Evolutionary conservation across 345 rosid species (phyloP), one percentile per base, ranked within the genome.

Genomic region (Dipteronia sinensis): DNA sequence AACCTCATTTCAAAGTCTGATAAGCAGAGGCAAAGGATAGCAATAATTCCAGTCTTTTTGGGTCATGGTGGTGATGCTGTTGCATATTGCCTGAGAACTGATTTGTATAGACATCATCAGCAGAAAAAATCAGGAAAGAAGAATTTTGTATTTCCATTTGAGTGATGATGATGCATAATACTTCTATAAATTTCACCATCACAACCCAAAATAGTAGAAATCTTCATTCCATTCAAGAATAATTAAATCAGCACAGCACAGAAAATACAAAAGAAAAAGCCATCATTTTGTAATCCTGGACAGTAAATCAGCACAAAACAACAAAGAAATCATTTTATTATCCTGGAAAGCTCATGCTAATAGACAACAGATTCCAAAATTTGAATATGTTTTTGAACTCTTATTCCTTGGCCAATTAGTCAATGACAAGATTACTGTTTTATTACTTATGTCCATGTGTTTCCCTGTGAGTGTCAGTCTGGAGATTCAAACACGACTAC

Each of bases 191-290:
- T 46, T 47, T 47, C 5, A 46, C 25, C 62, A 51, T 51, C 20
- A 51, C 38, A 17, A 51, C 29, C n/a, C 44, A 17, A 2, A 22
- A 2, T 71, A 42, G 46, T 1, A 16, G 25, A 71, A 53, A 51
- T 31, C 2, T 72, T 17, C 10, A 55, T 72, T 10, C 75, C 6
- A 56, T n/a, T 56, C 11, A 55, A 29, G 6, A 29, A 71, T 6
- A 55, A 71, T 12, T 42, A 20, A 58, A 72, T 38, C 62, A 58
- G 75, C 67, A 72, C n/a, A 34, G 3, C 10, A 49, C 75, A 72
- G 11, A 20, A 2, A n/a, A 51, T 6, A 34, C 20, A 55, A 10
- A 4, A 4, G 0, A 34, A 5, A 34, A 34, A 34, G 38, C 38
- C 38, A 29, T 71, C 17, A 47, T 31, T 70, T 19, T 70, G 49